phyloP scores from a whole-genome alignment of 1,284 basidiomycete genomes.

The Meripilus lineatus region DNA sequence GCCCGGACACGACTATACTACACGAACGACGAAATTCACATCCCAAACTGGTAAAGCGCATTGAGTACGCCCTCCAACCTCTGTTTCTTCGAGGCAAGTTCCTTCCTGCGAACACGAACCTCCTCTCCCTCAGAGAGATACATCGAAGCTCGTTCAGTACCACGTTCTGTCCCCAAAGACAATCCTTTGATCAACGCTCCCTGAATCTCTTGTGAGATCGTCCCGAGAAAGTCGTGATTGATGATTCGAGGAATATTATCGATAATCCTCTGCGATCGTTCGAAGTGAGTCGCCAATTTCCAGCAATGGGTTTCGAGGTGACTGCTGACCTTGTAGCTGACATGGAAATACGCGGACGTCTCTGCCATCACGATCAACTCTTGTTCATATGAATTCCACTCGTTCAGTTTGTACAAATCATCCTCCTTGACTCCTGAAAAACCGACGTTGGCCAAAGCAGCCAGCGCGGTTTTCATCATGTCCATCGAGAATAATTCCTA shows the following conservation, averaged over 20 bases:
- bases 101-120: slow-evolving; percentile 1
- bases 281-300: not conserved
- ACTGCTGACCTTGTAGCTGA: slow-evolving; percentile 13
- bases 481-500: not conserved
- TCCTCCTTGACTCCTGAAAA: slow-evolving; percentile 6
- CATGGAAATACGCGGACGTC: slow-evolving; percentile 15
- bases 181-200: slow-evolving; percentile 9
- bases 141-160: slow-evolving; percentile 7
- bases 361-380: slow-evolving; percentile 16
- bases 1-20: too few species aligned
- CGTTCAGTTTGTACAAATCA: slow-evolving; percentile 5
- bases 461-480: not conserved
- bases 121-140: slow-evolving; percentile 15
- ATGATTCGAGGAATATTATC: slow-evolving; percentile 14
- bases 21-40: too few species aligned
- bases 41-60: slow-evolving; percentile 10
- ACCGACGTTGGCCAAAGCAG: slow-evolving; percentile 2
- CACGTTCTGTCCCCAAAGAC: slow-evolving; percentile 6
- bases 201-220: slow-evolving; percentile 11
- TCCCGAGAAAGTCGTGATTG: slow-evolving; percentile 10
- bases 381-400: slow-evolving; percentile 8
- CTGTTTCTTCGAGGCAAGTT: slow-evolving; percentile 11
- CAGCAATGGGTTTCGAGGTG: not conserved
- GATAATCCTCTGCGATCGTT: slow-evolving; percentile 10
- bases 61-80: slow-evolving; percentile 10